Base-by-base conservation (phyloP, 1,139 yeast species). In the Kazachstania sp. region DNA sequence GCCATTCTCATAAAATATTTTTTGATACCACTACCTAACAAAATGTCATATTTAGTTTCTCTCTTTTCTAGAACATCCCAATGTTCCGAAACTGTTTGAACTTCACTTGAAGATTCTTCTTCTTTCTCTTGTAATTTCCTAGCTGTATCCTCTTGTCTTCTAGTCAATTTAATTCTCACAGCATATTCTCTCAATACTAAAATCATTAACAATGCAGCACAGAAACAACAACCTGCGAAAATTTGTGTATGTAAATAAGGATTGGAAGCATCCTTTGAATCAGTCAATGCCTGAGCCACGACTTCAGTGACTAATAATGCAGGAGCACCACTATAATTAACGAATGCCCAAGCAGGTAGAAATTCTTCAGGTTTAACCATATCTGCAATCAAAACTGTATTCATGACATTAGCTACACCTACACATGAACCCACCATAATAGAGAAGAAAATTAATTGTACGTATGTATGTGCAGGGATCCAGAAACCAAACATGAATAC, bases 331-430 rank as follows among this genome's bases (percentile, higher is more conserved):
- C 71, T 55, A 34, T 78, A 66, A 57, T 79, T 81, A 46, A 78
- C 68, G 23, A 72, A 74, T 1, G 82, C 71, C 82, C 86, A 80
- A 1, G 79, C 81, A 5, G 83, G 74, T 1, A 81, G 74, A 47
- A 81, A 71, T 41, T 72, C 71, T 3, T 67, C 66, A 3, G 75
- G 71, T 1, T 63, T 64, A 41, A 79, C 70, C 28, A 78, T 60
- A 58, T 80, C 87, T 1, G 82, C 76, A 8, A 78, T 75, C 45
- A 83, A 59, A 1, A 86, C 80, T 23, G 79, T 76, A 47, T 75
- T 73, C 74, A 79, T 74, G 12, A 80, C 77, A 57, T 81, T 76
- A 13, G 81, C 83, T n/a, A 81, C 75, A 40, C 88, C 90, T 47
- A 79, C 66, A 12, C 74, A 63, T 4, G 71, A 58, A 0, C 90